A percentile compares a stretch with the other conserved stretches of the same genome.
These are phyloP conservation scores for Ehretia macrophylla DNA, from an alignment of 257 asterid species.

Conservation along the genomic window DNA sequence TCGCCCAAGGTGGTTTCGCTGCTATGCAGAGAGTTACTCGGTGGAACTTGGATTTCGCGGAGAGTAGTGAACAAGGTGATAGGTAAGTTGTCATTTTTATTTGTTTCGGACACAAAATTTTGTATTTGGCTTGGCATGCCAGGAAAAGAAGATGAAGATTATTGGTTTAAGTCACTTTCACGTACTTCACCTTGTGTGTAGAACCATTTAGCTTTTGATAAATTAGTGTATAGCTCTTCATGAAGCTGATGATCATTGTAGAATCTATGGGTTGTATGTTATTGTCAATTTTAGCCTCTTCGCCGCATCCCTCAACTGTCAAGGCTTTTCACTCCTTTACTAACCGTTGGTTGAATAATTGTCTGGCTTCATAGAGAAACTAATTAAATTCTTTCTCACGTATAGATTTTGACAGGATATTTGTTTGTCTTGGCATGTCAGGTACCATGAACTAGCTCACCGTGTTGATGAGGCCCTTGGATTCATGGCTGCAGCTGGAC, in stretches of 20 bases:
- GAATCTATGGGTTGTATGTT: neutral
- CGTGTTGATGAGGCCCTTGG: slow-evolving; percentile 84
- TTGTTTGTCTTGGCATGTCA: slow-evolving; percentile 19
- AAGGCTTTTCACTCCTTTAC: neutral
- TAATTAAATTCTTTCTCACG: no score
- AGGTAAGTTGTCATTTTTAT: slow-evolving; percentile 31
- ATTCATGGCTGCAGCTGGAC: slow-evolving; percentile 81
- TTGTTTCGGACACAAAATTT: neutral
- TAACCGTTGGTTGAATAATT: neutral
- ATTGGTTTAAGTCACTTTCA: no score
- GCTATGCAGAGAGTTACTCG: slow-evolving; percentile 79
- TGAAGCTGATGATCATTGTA: neutral
- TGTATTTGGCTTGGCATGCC: neutral
- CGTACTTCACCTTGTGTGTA: no score
- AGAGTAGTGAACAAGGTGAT: slow-evolving; percentile 87
- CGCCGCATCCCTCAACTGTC: no score
- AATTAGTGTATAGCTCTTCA: neutral
- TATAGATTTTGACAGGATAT: neutral
- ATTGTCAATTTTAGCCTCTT: no score
- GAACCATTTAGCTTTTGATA: no score
- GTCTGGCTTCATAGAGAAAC: no score
- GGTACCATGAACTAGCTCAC: slow-evolving; percentile 70
- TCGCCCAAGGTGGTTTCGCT: slow-evolving; percentile 83
- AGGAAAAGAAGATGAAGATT: no score
- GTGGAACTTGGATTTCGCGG: slow-evolving; percentile 82